These are phyloP conservation scores for Phytopythium mirpurense DNA, from an alignment of 352 stramenopile species.

Conservation along the genomic window DNA sequence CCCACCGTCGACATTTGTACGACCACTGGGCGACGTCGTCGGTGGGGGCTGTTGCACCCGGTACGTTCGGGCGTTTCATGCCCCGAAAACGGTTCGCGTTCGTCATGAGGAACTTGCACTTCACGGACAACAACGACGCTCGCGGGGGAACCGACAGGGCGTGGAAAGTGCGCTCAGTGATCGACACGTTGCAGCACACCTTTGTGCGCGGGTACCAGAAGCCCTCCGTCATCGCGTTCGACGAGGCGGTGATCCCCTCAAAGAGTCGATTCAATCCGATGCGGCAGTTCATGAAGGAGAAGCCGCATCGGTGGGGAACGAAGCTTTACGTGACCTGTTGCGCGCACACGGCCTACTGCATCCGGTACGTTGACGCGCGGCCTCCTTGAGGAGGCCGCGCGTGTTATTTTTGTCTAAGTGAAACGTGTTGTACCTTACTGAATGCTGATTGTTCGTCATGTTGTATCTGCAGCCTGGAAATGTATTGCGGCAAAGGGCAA, in stretches of 20 bases:
- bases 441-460: constrained; percentile 1
- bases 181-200: constrained; percentile 12
- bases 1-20: constrained; percentile 3
- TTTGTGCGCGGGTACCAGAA: constrained; percentile 10
- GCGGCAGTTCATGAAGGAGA: constrained; percentile 10
- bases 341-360: constrained; percentile 13
- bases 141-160: constrained; percentile 1
- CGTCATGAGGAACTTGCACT: constrained; percentile 15
- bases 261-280: constrained; percentile 12
- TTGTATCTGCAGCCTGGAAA: constrained; percentile 11
- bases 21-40: constrained; percentile 9
- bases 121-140: constrained; percentile 7
- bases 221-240: constrained; percentile 11
- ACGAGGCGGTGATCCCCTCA: constrained; percentile 10
- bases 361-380: constrained; percentile 7
- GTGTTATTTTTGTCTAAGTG: constrained; percentile 11
- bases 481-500: constrained; percentile 9
- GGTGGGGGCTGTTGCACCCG: constrained; percentile 6
- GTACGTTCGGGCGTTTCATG: constrained; percentile 12
- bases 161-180: constrained; percentile 16
- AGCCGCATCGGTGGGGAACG: constrained; percentile 8
- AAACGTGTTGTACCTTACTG: constrained; percentile 7
- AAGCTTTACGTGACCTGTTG: constrained; percentile 15
- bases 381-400: not conserved
- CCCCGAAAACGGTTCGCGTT: constrained; percentile 6